Base-by-base conservation (phyloP, 768 basidiomycete genomes). In the Amanita brunnescens region DNA sequence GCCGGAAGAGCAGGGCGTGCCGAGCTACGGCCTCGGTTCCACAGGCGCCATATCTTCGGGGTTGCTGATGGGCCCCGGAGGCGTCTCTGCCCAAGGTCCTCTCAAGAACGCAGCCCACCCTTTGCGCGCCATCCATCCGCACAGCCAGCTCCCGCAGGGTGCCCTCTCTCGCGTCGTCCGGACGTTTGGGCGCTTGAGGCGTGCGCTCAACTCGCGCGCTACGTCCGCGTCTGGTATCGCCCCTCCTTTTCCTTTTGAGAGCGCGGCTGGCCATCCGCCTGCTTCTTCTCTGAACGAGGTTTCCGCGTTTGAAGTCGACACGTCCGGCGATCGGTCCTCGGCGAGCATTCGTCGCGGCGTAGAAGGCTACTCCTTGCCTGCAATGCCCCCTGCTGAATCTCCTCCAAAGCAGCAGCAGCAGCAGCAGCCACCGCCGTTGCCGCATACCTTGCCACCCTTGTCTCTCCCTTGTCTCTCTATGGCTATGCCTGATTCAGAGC, bases 161-260 rank as follows among this genome's bases (percentile, higher is more conserved):
- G 26, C 50, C 5, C 32, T 93, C 42, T 83, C 87, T 48, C 85
- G 81, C 66, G 91, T 91, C 2, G 82, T 92, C 24, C 88, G 91
- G 4, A 77, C 86, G 5, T 67, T 94, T 14, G 91, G 91, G 1
- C 72, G 86, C 8, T 87, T 91, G 87, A 87, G 77, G 59, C 80
- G 91, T 5, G 88, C 87, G 24, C 64, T 92, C 47, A 82, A 86
- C 57, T 67, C 75, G 2, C 64, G 70, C 21, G 60, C 67, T 7
- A 10, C 14, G 20, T 51, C 50, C 3, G 30, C 30, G 2, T 44
- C 32, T n/a, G 49, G 23, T 16, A 20, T 29, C n/a, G 8, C 8
- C 0, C 10, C 33, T 13, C 21, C 41, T 6, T 32, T 8, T 13
- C 21, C 41, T 6, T 32, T 8, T 6, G 41, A 30, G 5, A 40